Evolutionary conservation across 768 basidiomycete genomes (phyloP), one percentile per base, ranked within the genome.

Genomic region (Clavaria fumosa): DNA sequence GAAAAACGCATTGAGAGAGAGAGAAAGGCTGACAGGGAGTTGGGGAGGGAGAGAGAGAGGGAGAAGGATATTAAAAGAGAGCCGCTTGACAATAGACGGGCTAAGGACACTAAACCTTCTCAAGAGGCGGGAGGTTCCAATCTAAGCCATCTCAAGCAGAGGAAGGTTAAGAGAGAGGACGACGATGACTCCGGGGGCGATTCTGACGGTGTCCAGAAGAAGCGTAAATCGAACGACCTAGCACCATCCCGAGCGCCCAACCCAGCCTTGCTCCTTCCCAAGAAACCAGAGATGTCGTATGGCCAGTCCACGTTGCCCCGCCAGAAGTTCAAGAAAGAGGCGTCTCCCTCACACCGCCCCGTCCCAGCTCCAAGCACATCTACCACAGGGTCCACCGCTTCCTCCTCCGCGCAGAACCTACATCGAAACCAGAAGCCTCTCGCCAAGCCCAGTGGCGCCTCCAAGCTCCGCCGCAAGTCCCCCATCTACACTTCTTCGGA

Each of bases 401-500:
- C 40, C 14, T 30, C 32, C 21, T 40, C 48, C 6, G 19, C 33
- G 11, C 51, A 47, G 49, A 28, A 41, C 7, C 20, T 10, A 17
- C 28, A 12, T 17, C 5, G n/a, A n/a, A n/a, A n/a, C n/a, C n/a
- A n/a, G n/a, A n/a, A n/a, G n/a, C n/a, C n/a, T n/a, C n/a, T n/a
- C n/a, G n/a, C n/a, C n/a, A n/a, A n/a, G 23, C 34, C 32, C 14
- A 36, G 33, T 14, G 23, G 44, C 41, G 31, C 30, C 27, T 11
- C 41, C 19, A 74, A 70, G 38, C 38, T 46, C 14, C 63, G 71
- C 31, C 72, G 77, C 31, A 62, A 56, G 30, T 70, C 74, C 2
- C 75, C 73, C 1, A 66, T 73, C 35, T 78, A 75, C 43, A 78
- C 78, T 1, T 76, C 77, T 1, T 75, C 77, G 1, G 75, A 75